These are phyloP conservation scores for Rhodotorula graminis DNA, from an alignment of 768 basidiomycete genomes.

Conservation along the genomic window DNA sequence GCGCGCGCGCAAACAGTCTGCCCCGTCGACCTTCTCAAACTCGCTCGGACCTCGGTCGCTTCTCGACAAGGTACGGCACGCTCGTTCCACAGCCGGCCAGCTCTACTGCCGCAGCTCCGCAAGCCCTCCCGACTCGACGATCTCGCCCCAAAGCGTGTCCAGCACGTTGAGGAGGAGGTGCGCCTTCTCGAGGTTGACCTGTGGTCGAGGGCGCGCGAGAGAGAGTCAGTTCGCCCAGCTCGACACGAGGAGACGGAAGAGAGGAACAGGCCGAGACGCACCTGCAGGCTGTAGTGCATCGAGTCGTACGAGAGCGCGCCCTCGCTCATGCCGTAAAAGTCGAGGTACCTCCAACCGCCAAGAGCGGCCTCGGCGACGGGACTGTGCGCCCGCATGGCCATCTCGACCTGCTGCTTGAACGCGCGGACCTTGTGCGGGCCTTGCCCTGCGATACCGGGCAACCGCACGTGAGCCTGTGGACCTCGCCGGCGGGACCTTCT, in stretches of 20 bases:
- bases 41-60: too few relatives aligned
- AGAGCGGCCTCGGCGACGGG: not conserved
- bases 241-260: not conserved
- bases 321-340: not conserved
- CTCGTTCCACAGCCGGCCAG: too few relatives aligned
- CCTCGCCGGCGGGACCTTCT: too few relatives aligned
- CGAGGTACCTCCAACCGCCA: conserved; percentile 2
- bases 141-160: conserved; percentile 10
- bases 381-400: not conserved
- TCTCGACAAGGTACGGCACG: too few relatives aligned
- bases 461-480: too few relatives aligned
- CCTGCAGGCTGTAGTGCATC: not conserved
- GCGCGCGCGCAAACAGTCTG: too few relatives aligned
- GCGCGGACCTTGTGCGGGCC: not conserved
- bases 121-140: conserved; percentile 1
- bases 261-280: not conserved
- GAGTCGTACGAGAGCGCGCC: conserved; percentile 2
- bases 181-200: conserved; percentile 11
- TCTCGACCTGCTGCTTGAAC: not conserved
- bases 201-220: rapidly evolving
- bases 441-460: not conserved
- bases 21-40: not conserved
- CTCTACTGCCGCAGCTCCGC: not conserved
- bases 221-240: too few relatives aligned
- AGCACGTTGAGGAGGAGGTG: conserved; percentile 11